These are phyloP conservation scores for Mucuna pruriens DNA, from an alignment of 306 rosid species.

Conservation along the genomic window DNA sequence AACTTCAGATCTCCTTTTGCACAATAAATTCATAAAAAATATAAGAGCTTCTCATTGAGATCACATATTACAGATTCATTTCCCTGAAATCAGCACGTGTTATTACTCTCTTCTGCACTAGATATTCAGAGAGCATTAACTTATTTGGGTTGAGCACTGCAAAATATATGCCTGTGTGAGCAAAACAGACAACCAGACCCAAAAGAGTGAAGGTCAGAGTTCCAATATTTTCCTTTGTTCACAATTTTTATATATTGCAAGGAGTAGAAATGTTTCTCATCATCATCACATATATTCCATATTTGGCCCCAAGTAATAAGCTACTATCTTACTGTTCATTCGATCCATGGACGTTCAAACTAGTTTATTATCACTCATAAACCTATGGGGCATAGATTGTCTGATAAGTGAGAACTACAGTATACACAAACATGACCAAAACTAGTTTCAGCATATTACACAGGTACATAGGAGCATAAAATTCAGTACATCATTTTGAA, in stretches of 20 bases:
- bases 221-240: background rate
- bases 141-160: background rate
- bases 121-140: background rate
- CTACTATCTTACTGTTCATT: background rate
- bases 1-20: background rate
- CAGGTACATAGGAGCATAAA: conserved; percentile 1
- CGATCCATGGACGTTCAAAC: conserved; percentile 1
- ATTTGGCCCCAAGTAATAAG: background rate
- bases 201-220: background rate
- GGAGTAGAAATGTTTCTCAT: conserved; percentile 1
- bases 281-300: background rate
- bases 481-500: conserved; percentile 33
- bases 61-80: conserved; percentile 15
- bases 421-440: conserved; percentile 33
- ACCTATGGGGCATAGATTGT: conserved; percentile 14
- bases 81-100: background rate
- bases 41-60: background rate
- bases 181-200: conserved; percentile 14
- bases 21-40: background rate
- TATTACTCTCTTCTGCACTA: background rate
- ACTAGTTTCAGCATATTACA: background rate
- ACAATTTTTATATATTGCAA: background rate
- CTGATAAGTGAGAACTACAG: conserved; percentile 37
- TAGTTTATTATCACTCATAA: conserved; percentile 14
- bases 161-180: background rate